Base-by-base conservation (phyloP, 371 early-diverging fungal species). In the Dichotomocladium elegans region DNA sequence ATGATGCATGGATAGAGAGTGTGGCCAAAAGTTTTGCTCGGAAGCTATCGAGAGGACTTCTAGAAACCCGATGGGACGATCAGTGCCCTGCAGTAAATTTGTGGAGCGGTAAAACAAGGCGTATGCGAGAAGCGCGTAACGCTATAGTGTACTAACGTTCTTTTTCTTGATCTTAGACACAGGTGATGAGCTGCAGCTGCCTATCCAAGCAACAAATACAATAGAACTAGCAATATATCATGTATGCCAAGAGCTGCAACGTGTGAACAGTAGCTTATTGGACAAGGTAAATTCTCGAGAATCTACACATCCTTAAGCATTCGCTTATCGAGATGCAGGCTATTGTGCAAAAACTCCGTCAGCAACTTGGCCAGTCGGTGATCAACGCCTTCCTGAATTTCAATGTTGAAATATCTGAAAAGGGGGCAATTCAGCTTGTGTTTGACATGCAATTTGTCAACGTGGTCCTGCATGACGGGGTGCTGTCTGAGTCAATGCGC, bases 371-470 rank as follows among this genome's bases (percentile, higher is more conserved):
- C 41, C n/a, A 7, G 30, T 33, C 15, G 26, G 17, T 29, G 44
- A 33, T 41, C 4, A 33, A 45, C 11, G 34, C 46, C 3, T 30
- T 53, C 37, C 24, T 17, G 57, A 3, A 3, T 61, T 56, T 42
- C 22, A 14, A 30, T 8, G 30, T 28, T 21, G 41, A 53, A n/a
- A 17, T 77, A n/a, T 61, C 75, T 3, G 81, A 83, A 45, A 72
- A 72, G 30, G 80, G 83, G 0, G 73, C 83, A 1, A 47, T 79
- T 15, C 83, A 83, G 33, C 41, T 81, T 29, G 34, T 79, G 17
- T 80, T 81, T 60, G 83, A 83, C 34, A 57, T 70, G n/a, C 52
- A 72, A 41, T 76, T 79, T 49, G 31, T 80, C 43, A 60, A 55
- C 19, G 22, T 59, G 15, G 43, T 77, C 2, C 66, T 79, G 35